Evolutionary conservation across 75 land plant species (phyloP).

Genomic region (Cryptomeria japonica): DNA sequence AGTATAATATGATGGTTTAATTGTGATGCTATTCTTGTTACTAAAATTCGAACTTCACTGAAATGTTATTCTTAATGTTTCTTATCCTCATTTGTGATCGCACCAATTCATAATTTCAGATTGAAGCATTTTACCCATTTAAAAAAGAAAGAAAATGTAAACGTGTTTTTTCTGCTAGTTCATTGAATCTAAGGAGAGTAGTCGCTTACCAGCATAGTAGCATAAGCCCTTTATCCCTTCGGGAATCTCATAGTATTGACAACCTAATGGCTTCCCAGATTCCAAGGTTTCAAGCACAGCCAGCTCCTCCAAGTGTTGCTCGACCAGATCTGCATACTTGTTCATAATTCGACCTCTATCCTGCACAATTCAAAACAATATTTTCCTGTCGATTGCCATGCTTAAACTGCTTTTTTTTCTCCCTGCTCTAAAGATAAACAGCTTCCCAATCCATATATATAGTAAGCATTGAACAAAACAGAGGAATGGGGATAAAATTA

Average conservation of each 20-base stretch:
- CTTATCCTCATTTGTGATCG: no score
- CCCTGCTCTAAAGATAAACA: no score
- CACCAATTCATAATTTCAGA: no score
- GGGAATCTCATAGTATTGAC: slow-evolving; percentile 43
- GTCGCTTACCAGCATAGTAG: slow-evolving; percentile 50
- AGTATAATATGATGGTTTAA: no score
- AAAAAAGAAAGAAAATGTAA: no score
- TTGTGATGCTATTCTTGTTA: no score
- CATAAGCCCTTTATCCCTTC: slow-evolving; percentile 26
- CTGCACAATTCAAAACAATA: slow-evolving; percentile 21
- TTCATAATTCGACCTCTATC: slow-evolving; percentile 55
- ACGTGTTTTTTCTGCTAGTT: no score
- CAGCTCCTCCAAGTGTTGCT: slow-evolving; percentile 59
- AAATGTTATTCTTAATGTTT: no score
- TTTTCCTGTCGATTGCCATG: not conserved
- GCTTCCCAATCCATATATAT: not conserved
- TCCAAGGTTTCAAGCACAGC: slow-evolving; percentile 66
- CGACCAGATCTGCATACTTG: slow-evolving; percentile 72
- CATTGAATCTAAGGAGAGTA: no score
- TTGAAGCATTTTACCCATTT: no score
- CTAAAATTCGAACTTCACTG: no score
- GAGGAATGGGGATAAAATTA: slow-evolving; percentile 6
- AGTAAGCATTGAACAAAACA: not conserved
- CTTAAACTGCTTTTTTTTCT: no score
- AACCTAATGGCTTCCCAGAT: slow-evolving; percentile 56